phyloP scores from a whole-genome alignment of 139 green algal genomes.

The Gonium pectorale region DNA sequence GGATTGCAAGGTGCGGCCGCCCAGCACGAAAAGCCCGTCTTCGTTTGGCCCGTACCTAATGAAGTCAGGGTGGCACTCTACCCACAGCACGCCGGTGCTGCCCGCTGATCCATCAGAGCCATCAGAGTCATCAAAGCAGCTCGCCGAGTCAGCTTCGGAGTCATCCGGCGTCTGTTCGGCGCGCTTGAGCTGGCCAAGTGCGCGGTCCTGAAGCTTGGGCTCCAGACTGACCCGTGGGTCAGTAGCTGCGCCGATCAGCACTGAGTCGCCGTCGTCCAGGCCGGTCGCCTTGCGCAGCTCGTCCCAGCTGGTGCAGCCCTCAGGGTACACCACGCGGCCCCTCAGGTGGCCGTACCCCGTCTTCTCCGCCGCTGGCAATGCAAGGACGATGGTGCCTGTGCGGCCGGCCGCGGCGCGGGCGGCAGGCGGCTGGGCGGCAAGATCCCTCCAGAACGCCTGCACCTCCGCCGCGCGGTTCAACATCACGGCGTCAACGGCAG shows the following conservation, averaged over 20 bases:
- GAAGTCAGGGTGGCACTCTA: not conserved
- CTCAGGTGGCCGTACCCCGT: not conserved
- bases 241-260: not conserved
- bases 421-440: not conserved
- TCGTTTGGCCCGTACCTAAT: not conserved
- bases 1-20: no score
- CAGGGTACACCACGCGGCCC: not conserved
- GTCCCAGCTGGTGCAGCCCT: constrained; percentile 9
- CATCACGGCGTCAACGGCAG: not conserved
- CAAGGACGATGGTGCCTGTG: constrained; percentile 14
- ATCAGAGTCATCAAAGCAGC: no score
- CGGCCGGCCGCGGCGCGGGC: not conserved
- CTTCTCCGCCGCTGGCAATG: not conserved
- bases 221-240: constrained; percentile 3
- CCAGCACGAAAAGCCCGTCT: not conserved
- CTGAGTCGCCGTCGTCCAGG: not conserved
- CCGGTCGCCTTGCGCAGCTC: not conserved
- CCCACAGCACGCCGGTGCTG: not conserved
- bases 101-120: no score
- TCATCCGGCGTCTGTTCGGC: no score
- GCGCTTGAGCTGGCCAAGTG: no score
- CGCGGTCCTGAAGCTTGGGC: no score
- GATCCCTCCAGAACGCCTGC: constrained; percentile 5
- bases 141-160: no score
- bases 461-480: constrained; percentile 9